These are phyloP conservation scores for Phaeosphaeriaceae sp. DNA, from an alignment of 2,329 filamentous ascomycete species.

Conservation along the genomic window DNA sequence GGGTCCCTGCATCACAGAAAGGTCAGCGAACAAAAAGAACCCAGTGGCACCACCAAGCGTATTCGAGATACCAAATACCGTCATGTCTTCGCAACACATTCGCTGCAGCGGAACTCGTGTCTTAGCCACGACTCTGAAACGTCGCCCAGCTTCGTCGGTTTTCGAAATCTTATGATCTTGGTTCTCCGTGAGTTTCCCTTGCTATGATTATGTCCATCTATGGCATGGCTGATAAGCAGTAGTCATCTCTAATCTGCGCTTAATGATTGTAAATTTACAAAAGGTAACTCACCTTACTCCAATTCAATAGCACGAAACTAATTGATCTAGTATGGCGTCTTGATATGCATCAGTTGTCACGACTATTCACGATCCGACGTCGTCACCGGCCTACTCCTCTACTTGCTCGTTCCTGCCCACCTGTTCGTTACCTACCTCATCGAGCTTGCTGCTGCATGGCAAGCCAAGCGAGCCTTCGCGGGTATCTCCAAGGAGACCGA, in stretches of 20 bases:
- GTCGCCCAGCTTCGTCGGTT: constrained; percentile 86
- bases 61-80: constrained; percentile 71
- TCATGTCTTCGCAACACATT: constrained; percentile 89
- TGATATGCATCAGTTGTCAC: constrained; percentile 90
- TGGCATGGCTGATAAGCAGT: constrained; percentile 29
- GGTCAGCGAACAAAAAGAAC: constrained; percentile 19
- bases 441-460: constrained; percentile 79
- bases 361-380: constrained; percentile 83
- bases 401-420: constrained; percentile 87
- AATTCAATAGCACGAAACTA: constrained; percentile 13
- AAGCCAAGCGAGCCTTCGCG: constrained; percentile 73
- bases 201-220: background rate
- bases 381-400: constrained; percentile 76
- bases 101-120: constrained; percentile 73
- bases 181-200: constrained; percentile 71
- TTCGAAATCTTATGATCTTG: constrained; percentile 94
- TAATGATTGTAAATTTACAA: constrained; percentile 96
- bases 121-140: constrained; percentile 80
- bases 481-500: constrained; percentile 56
- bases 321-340: constrained; percentile 77
- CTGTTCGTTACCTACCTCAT: constrained; percentile 90
- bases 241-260: constrained; percentile 91
- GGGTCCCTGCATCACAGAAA: constrained; percentile 30
- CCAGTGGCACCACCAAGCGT: constrained; percentile 4
- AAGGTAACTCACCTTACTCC: constrained; percentile 64